Conservation (phyloP, 2,329 filamentous ascomycete genomes). For the Aspergillus niger region DNA sequence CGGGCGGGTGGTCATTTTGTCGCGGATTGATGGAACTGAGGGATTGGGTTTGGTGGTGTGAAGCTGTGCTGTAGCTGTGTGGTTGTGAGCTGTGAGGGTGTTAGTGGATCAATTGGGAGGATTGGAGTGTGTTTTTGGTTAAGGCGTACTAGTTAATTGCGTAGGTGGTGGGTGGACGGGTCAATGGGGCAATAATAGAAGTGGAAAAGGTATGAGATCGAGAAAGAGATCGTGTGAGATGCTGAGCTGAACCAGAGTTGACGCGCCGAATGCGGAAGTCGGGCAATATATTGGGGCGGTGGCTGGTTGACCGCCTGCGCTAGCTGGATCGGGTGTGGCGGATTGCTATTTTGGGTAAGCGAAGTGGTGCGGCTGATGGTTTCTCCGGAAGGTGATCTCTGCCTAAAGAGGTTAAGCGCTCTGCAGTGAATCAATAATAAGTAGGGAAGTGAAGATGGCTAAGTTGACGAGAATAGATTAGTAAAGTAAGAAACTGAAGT, state of each 20-base stretch:
- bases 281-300: neutral
- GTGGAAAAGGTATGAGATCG: neutral
- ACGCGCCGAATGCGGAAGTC: neutral
- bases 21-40: neutral
- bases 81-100: no score
- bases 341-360: no score
- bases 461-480: no score
- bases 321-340: neutral
- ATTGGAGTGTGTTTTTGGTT: rapidly evolving
- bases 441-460: no score
- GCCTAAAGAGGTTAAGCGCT: no score
- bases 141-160: no score
- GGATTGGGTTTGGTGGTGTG: neutral
- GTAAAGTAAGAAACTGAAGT: no score
- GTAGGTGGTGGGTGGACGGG: neutral
- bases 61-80: no score
- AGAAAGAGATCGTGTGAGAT: neutral
- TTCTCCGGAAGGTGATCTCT: no score
- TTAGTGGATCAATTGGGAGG: no score
- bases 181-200: neutral
- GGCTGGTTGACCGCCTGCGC: neutral
- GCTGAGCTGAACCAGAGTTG: neutral
- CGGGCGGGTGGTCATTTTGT: neutral
- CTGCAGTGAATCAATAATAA: no score
- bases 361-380: no score